These are phyloP conservation scores for Lactifluus subvellereus DNA, from an alignment of 768 basidiomycete genomes.

Conservation along the genomic window DNA sequence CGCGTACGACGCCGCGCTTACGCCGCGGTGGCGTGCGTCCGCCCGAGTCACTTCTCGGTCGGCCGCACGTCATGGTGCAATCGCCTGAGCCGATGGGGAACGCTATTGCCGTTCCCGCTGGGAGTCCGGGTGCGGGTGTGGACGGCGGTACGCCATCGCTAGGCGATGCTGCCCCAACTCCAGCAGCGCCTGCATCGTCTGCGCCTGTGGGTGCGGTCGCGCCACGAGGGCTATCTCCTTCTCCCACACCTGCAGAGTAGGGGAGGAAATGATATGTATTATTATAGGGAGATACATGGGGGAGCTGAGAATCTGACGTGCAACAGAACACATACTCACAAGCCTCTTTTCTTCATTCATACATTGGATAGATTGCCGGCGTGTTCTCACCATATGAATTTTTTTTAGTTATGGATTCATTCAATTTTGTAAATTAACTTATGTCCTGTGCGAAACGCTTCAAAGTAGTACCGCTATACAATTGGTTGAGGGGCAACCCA, in stretches of 20 bases:
- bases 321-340: neutral
- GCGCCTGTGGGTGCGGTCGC: neutral
- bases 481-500: no score
- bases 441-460: neutral
- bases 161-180: neutral
- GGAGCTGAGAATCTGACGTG: neutral
- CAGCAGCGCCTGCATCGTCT: no score
- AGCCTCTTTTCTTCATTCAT: neutral
- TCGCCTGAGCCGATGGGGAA: neutral
- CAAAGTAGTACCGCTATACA: neutral
- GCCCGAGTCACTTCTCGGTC: constrained; percentile 53
- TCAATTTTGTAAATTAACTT: neutral
- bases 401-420: neutral
- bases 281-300: neutral
- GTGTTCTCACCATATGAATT: neutral
- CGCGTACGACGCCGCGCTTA: constrained; percentile 43
- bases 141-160: neutral
- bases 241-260: neutral
- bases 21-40: constrained; percentile 64
- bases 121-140: neutral
- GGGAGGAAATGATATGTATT: neutral
- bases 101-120: neutral
- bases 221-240: neutral
- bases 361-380: constrained; percentile 6
- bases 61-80: constrained; percentile 22